These are phyloP conservation scores for Coniochaeta sp. DNA, from an alignment of 2,329 filamentous ascomycete genomes.

Conservation along the genomic window DNA sequence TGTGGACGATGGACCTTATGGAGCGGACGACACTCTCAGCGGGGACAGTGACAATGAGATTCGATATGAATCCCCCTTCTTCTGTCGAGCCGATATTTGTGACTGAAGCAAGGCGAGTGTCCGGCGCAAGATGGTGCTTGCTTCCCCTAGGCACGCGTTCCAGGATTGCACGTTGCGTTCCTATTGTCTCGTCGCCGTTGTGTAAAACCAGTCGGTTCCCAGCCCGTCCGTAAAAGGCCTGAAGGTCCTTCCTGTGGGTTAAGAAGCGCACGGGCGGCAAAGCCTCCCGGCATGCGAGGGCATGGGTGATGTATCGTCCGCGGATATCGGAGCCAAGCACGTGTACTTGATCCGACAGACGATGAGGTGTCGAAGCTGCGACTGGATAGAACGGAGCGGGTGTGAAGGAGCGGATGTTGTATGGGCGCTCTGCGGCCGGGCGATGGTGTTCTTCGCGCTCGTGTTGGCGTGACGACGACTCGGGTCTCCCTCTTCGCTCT, in stretches of 20 bases:
- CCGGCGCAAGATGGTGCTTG: neutral
- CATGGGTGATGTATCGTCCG: conserved; percentile 22
- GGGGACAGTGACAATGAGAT: conserved; percentile 23
- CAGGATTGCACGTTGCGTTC: conserved; percentile 10
- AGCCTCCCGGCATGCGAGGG: conserved; percentile 17
- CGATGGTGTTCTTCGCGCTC: neutral
- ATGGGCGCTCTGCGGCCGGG: neutral
- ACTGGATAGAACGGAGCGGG: neutral
- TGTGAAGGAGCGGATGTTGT: neutral
- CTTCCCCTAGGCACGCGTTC: conserved; percentile 6
- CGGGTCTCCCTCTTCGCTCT: neutral
- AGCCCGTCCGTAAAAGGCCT: conserved; percentile 17
- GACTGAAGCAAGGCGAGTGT: neutral
- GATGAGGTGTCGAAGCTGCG: neutral
- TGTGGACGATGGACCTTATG: conserved; percentile 17
- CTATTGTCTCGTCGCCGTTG: conserved; percentile 9
- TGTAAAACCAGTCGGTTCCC: conserved; percentile 14
- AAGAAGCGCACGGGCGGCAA: conserved; percentile 22
- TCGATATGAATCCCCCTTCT: neutral
- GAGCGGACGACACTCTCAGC: conserved; percentile 16
- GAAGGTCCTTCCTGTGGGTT: conserved; percentile 11
- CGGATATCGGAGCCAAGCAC: conserved; percentile 18
- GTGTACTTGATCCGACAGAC: conserved; percentile 17
- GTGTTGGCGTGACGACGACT: neutral
- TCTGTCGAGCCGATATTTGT: neutral